Conservation (phyloP, 148 eudicot genomes). For the Fagopyrum homotropicum region DNA sequence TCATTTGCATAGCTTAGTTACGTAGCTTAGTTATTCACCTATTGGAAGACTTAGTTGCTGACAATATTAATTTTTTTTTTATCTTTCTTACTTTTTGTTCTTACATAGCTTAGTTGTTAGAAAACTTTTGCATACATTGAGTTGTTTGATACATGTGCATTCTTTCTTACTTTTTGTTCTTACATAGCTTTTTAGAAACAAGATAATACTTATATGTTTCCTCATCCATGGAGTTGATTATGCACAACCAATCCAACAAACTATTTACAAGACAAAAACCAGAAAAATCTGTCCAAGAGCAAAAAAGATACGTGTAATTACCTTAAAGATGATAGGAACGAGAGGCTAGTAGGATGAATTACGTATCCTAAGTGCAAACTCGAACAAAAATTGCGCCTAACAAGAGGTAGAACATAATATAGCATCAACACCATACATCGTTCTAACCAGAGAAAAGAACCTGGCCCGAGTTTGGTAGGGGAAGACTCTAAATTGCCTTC, state of each 20-base stretch:
- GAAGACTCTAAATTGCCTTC: slow-evolving; percentile 45
- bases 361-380: slow-evolving; percentile 30
- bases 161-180: too few species aligned
- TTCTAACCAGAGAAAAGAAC: slow-evolving; percentile 65
- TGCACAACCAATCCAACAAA: background rate
- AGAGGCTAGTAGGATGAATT: slow-evolving; percentile 79
- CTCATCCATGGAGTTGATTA: too few species aligned
- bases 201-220: too few species aligned
- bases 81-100: too few species aligned
- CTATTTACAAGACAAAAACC: background rate
- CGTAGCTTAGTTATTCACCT: too few species aligned
- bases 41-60: too few species aligned
- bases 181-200: too few species aligned
- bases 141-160: too few species aligned
- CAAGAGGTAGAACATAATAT: slow-evolving; percentile 59
- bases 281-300: background rate
- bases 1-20: too few species aligned
- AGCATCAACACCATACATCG: slow-evolving; percentile 63
- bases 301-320: background rate
- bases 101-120: too few species aligned
- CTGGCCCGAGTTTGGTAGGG: slow-evolving; percentile 42
- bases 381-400: slow-evolving; percentile 52
- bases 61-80: too few species aligned
- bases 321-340: slow-evolving; percentile 83
- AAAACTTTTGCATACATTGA: too few species aligned